Base-by-base conservation (phyloP, 176 grass and related monocot genomes). In the Zizania latifolia region DNA sequence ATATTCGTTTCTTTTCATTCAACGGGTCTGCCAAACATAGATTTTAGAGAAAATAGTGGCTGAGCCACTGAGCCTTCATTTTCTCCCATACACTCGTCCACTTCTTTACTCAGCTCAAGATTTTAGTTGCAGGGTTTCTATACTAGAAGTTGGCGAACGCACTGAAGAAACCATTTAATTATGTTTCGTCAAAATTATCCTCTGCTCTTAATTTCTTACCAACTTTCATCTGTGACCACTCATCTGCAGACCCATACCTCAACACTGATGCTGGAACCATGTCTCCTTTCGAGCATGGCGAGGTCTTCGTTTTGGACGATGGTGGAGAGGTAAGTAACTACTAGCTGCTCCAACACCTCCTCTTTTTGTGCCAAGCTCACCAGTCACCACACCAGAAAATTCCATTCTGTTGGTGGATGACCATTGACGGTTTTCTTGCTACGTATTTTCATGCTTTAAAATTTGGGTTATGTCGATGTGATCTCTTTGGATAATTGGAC, bases 181-280 rank as follows among this genome's bases (percentile, higher is more conserved):
- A 45, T 63, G 62, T 70, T 73, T n/a, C 65, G 68, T 79, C 44
- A 62, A 16, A 16, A 53, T 62, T 55, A 83, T 29, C 68, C 33
- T 6, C 16, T 61, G 26, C 28, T 55, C 29, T 45, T 74, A 54
- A 33, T 75, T 75, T 90, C 53, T 65, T 72, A 72, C 50, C 16
- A 5, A 46, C 30, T 8, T 15, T 80, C 29, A 41, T 70, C 34
- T 81, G 21, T 83, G 70, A 79, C 36, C 62, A 61, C 74, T 43
- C 35, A 76, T 90, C 39, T 76, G 77, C 89, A 98, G 95, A 98
- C 80, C 95, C 96, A 75, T 99, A 99, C 70, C 87, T 99, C 37
- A 99, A 99, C 77, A 99, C 89, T 77, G 92, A 99, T 84, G 96
- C 96, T 75, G 96, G 96, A 74, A 99, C 96, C n/a, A 99, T 99